Evolutionary conservation across 1,284 basidiomycete genomes (phyloP), one percentile per base, ranked within the genome.

Genomic region (Sporisorium sorghi): DNA sequence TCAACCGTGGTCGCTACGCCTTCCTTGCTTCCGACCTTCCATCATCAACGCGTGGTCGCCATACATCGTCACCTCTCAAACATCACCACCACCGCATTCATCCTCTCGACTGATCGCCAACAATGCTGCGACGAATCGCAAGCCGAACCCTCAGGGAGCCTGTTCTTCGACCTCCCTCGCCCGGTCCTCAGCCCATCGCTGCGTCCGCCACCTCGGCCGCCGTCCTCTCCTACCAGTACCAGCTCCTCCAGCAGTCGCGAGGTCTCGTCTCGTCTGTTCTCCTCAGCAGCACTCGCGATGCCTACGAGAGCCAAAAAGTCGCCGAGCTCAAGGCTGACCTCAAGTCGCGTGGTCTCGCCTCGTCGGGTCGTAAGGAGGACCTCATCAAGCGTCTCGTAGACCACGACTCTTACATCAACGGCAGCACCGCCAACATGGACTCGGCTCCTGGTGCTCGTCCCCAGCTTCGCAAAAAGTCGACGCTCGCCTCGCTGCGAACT

Each of bases 221-320:
- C 10, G 71, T 73, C 24, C 71, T 73, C 21, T 62, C 71, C 11
- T 63, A 73, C 58, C 71, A 73, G 42, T 73, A 73, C 35, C 71
- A 73, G 30, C 60, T 73, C 28, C 61, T 73, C 23, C 71, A 73
- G 58, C 65, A 73, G 43, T 68, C 71, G 19, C 48, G 71, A 57
- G 71, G 71, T 48, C 74, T 81, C 50, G 73, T 78, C 42, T 81
- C 80, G 17, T 78, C 72, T 9, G 78, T 81, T 40, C 73, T 81
- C 21, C 72, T 81, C 23, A 77, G 72, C 68, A 73, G 75, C 53
- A 77, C 76, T 32, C 60, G 66, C 17, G 78, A 81, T 51, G 69
- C 64, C 35, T 81, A 81, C 71, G 76, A 81, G 40, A 64, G 48
- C 57, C 69, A 73, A 57, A 73, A 72, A 47, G 58, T 79, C 39